Conservation (phyloP, 1,284 basidiomycete genomes). For the Ceratobasidium sp. region DNA sequence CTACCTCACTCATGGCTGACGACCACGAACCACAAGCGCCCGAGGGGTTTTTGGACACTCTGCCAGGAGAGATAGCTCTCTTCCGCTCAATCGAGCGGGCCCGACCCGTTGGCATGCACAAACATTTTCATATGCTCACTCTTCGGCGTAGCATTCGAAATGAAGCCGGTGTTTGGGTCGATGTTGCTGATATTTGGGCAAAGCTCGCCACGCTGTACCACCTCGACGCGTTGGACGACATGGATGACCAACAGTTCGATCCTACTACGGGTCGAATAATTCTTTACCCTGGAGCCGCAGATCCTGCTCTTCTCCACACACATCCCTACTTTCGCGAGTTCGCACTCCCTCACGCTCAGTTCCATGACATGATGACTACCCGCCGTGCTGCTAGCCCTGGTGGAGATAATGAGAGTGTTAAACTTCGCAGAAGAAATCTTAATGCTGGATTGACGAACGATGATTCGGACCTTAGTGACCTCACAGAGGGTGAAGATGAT, state of each 20-base stretch:
- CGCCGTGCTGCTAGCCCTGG: conserved; percentile 33
- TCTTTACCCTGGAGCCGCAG: conserved; percentile 7
- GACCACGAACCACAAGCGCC: conserved; percentile 35
- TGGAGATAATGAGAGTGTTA: conserved; percentile 23
- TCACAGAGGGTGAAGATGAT: conserved; percentile 42
- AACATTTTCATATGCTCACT: conserved; percentile 76
- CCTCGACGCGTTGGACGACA: conserved; percentile 74
- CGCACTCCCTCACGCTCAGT: conserved; percentile 41
- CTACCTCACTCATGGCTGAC: not conserved
- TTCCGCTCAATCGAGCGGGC: conserved; percentile 78
- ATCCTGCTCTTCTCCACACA: conserved; percentile 21
- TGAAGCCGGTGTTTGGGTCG: conserved; percentile 69
- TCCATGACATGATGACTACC: conserved; percentile 27
- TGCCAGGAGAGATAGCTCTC: conserved; percentile 80
- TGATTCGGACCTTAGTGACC: conserved; percentile 36
- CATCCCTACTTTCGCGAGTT: conserved; percentile 42
- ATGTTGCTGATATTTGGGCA: conserved; percentile 71
- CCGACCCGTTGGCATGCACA: conserved; percentile 77
- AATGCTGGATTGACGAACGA: conserved; percentile 35
- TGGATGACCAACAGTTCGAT: conserved; percentile 58
- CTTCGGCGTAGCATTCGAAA: conserved; percentile 73
- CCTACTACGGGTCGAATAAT: conserved; percentile 7
- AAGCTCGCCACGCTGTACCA: conserved; percentile 77
- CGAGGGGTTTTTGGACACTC: conserved; percentile 61
- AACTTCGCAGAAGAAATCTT: conserved; percentile 30